Evolutionary conservation across 78 protist species (phyloP), one percentile per base, ranked within the genome.

Genomic region (Carpediemonas membranifera): DNA sequence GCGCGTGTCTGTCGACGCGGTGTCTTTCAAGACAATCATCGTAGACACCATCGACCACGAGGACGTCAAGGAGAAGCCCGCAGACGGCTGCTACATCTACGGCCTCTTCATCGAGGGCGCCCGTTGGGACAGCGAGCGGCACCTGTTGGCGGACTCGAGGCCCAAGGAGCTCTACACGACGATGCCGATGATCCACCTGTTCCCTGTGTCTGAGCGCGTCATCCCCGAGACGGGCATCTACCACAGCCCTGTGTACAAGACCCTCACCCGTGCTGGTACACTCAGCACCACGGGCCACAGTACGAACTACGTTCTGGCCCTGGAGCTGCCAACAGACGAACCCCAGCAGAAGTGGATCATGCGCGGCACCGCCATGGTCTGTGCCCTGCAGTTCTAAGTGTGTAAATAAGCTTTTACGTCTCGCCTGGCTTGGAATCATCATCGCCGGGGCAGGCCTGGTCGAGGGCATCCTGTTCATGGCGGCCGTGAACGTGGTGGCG

Each of bases 141-240:
- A 44, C 39, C 0, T 58, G 25, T 37, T 91, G 9, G 70, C 31
- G 19, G 92, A 91, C 58, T 69, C 87, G 18, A 19, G 64, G 0
- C 89, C 96, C 1, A 81, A 84, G 72, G 89, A 87, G 78, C 82
- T 91, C n/a, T 87, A 58, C 74, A 60, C 70, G 24, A 25, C 35
- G 24, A 41, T 90, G 83, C 92, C 95, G 0, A 51, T 76, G 50
- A 66, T 88, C 35, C 71, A 41, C 71, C 41, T 84, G 43, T 0
- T 41, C 53, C 89, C 92, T 7, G 77, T 64, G n/a, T 33, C 62
- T 2, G 43, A 74, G 15, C 41, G 56, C 7, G 36, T 35, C 31
- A 37, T 14, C 52, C 73, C 80, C 0, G 35, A 28, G 21, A 1
- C 0, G 0, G 31, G 56, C 21, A 36, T 56, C 19, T 88, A 78